Conservation (phyloP, 129 eudicot species). For the Oenanthe sinensis region DNA sequence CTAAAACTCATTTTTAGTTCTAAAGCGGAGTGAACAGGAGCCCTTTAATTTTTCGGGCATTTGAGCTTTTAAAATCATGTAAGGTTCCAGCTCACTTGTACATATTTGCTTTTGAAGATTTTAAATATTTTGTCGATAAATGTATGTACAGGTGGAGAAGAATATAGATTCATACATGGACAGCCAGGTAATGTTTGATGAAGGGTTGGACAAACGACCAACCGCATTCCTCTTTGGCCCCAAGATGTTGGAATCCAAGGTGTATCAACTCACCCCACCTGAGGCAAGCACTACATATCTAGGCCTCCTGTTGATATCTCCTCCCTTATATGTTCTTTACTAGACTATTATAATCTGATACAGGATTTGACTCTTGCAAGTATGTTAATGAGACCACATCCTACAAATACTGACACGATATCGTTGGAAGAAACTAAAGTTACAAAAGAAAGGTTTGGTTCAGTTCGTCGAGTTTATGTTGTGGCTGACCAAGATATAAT, state of each 20-base stretch:
- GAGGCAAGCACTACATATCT: conserved; percentile 9
- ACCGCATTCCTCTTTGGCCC: conserved; percentile 18
- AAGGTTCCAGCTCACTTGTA: not conserved
- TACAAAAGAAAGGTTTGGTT: conserved; percentile 18
- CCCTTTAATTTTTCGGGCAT: no score
- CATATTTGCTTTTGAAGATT: not conserved
- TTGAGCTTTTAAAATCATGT: not conserved
- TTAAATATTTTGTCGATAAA: not conserved
- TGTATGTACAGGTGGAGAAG: conserved; percentile 7
- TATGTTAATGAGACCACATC: conserved; percentile 21
- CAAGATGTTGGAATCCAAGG: conserved; percentile 9
- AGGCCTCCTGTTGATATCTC: not conserved
- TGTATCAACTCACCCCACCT: conserved; percentile 27
- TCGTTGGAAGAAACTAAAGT: not conserved
- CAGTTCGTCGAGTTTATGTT: conserved; percentile 18
- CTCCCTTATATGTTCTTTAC: not conserved
- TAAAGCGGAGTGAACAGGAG: no score
- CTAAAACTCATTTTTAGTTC: no score
- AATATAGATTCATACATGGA: not conserved
- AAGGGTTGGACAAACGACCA: conserved; percentile 12
- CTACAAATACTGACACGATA: not conserved
- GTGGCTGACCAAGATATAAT: conserved; percentile 13
- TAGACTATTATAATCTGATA: not conserved
- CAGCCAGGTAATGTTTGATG: conserved; percentile 1
- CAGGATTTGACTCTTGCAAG: conserved; percentile 28